Evolutionary conservation across 2,329 filamentous ascomycete genomes (phyloP), one percentile per base, ranked within the genome.

Genomic region (Boeremia exigua): DNA sequence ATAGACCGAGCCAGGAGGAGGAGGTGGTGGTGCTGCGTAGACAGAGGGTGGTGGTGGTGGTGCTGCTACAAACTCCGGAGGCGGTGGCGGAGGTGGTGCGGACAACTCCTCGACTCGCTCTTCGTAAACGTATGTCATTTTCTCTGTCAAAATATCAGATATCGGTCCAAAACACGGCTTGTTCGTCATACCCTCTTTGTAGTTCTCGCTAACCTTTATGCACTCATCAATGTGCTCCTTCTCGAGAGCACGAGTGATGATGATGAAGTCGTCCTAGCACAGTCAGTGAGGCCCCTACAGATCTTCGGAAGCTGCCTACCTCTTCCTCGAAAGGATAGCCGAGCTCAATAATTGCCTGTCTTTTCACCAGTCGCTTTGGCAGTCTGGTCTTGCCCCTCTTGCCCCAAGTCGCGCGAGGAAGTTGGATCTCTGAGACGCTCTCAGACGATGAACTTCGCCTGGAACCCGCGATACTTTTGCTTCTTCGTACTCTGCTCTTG

Each of bases 191-290:
- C 79, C 72, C 46, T 79, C 78, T 70, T 79, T 80, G 76, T 91
- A 92, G 29, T 89, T 86, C 68, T 92, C 90, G 75, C 91, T 96
- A 45, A 92, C 81, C 67, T 86, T 88, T 66, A 97, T 89, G 39
- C 97, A 82, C 68, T 96, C 90, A 65, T 97, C 92, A 60, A 97
- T 97, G 66, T 96, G 92, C 15, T 94, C 87, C 66, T 96, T 93
- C 14, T 91, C 90, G 5, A 98, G 82, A 9, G 94, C 93, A 70
- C 91, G 89, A 65, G 90, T 86, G 30, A 98, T 87, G 48, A 96
- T 85, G 65, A 95, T 86, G 19, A 89, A 89, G 63, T 89, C 88
- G 34, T 89, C 91, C 90, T 95, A 62, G 7, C 6, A 32, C 30
- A 51, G 48, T 66, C 61, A 84, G 77, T 36, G 52, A 44, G 6